Percentiles rank a stretch among this genome's conserved stretches.
Conservation (phyloP, 495 filamentous ascomycete species). For the Cercophora scortea region DNA sequence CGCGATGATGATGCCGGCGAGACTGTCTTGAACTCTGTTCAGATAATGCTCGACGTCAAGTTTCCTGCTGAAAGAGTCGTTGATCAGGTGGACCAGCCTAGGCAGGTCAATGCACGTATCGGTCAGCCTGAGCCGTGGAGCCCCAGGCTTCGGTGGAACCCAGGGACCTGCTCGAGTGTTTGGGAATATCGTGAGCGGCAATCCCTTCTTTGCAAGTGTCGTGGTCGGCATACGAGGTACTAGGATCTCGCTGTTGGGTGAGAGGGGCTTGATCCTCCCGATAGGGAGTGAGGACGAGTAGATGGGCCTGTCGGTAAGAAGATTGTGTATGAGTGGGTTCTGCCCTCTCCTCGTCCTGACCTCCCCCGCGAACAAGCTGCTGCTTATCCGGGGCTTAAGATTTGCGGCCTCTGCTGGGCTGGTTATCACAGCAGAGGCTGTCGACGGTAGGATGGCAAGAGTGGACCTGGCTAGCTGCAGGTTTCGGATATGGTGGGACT, state of each 20-base stretch:
- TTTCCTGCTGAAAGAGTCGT: constrained; percentile 85
- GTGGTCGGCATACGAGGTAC: constrained; percentile 37
- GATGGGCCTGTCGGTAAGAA: constrained; percentile 89
- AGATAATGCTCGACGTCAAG: constrained; percentile 82
- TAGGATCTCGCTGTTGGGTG: constrained; percentile 2
- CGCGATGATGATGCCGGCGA: constrained; percentile 88
- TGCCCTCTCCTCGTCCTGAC: constrained; percentile 68
- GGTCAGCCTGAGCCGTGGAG: constrained; percentile 52
- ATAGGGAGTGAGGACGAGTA: constrained; percentile 84
- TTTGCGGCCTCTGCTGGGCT: constrained; percentile 77
- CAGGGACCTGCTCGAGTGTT: constrained; percentile 56
- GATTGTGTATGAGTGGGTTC: constrained; percentile 93
- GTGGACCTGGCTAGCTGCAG: constrained; percentile 58
- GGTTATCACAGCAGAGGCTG: constrained; percentile 80
- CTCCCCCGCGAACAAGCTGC: constrained; percentile 46
- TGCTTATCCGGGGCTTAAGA: constrained; percentile 1
- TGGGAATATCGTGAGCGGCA: constrained; percentile 79
- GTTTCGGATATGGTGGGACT: constrained; percentile 55
- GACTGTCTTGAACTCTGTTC: constrained; percentile 59
- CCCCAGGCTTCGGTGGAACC: constrained; percentile 50
- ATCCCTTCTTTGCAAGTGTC: constrained; percentile 85
- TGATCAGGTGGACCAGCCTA: constrained; percentile 76
- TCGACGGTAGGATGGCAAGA: constrained; percentile 71
- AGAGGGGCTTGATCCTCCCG: constrained; percentile 40
- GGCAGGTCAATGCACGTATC: constrained; percentile 76